Conservation (phyloP, 192 early-diverging fungal species). For the Coemansia sp. region DNA sequence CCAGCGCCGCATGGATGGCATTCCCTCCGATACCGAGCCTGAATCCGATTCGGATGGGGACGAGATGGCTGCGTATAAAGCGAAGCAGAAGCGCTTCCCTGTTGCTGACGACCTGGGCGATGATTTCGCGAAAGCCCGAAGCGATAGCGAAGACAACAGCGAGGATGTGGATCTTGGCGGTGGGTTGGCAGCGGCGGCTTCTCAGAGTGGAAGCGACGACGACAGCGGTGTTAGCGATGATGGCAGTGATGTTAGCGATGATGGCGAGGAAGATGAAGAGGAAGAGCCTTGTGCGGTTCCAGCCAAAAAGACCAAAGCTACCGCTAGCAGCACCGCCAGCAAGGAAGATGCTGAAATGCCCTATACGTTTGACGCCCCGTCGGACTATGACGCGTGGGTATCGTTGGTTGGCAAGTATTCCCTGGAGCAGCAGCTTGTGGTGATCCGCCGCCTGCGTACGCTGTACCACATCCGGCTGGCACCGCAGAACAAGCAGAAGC, state of each 20-base stretch:
- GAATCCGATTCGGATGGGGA: constrained; percentile 65
- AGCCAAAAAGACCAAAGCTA: constrained; percentile 57
- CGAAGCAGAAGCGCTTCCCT: constrained; percentile 51
- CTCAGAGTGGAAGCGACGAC: constrained; percentile 41
- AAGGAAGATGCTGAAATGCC: constrained; percentile 60
- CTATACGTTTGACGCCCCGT: constrained; percentile 84
- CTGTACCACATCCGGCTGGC: constrained; percentile 83
- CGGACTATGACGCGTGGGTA: constrained; percentile 69
- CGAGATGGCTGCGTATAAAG: constrained; percentile 56
- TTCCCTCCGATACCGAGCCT: constrained; percentile 54
- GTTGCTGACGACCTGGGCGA: constrained; percentile 73
- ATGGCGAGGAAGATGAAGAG: constrained; percentile 57
- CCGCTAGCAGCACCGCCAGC: constrained; percentile 48
- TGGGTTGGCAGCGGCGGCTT: constrained; percentile 18
- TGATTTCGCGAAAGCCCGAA: constrained; percentile 61
- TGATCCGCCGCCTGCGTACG: constrained; percentile 81
- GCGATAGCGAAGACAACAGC: constrained; percentile 24
- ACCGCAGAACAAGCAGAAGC: constrained; percentile 77
- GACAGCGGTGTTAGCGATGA: constrained; percentile 4
- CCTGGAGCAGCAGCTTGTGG: constrained; percentile 68
- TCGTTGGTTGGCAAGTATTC: constrained; percentile 64
- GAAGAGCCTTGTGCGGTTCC: not conserved
- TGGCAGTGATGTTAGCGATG: constrained; percentile 30
- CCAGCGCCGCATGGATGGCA: constrained; percentile 83
- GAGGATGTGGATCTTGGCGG: constrained; percentile 34